Conservation (phyloP, 2,329 filamentous ascomycete species). For the Aspergillus ochraceoroseus region DNA sequence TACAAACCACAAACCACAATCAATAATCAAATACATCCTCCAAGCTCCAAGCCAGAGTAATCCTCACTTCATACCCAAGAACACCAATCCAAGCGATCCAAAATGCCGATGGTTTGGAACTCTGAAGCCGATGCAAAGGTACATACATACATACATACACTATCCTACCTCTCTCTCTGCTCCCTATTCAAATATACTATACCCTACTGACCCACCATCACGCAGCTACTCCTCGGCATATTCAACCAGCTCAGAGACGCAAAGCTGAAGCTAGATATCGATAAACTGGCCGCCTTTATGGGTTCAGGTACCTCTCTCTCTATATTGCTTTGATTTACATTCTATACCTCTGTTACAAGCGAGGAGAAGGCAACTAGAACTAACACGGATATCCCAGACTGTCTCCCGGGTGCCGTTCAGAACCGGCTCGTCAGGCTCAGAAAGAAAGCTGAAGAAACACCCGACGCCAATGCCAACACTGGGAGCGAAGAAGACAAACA, state of each 20-base stretch:
- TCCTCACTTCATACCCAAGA: too few relatives aligned
- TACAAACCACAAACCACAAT: too few relatives aligned
- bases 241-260: conserved; percentile 8
- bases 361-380: too few relatives aligned
- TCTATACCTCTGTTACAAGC: not conserved
- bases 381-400: too few relatives aligned
- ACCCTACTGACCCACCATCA: not conserved
- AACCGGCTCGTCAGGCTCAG: too few relatives aligned
- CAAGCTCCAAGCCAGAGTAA: too few relatives aligned
- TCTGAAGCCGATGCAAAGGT: conserved; percentile 9
- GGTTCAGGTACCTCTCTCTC: conserved; percentile 1
- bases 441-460: too few relatives aligned
- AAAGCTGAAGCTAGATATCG: conserved; percentile 3
- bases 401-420: too few relatives aligned
- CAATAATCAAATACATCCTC: too few relatives aligned
- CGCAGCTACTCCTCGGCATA: conserved; percentile 10
- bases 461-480: too few relatives aligned
- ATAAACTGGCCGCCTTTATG: conserved; percentile 8
- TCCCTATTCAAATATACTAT: not conserved
- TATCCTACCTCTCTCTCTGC: not conserved
- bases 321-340: not conserved
- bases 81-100: too few relatives aligned
- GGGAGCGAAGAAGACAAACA: not conserved
- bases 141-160: too few relatives aligned
- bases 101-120: conserved; percentile 10